Percentiles rank a stretch among this genome's conserved stretches.
Conservation (phyloP, 352 stramenopile genomes). For the Globisporangium lucens region DNA sequence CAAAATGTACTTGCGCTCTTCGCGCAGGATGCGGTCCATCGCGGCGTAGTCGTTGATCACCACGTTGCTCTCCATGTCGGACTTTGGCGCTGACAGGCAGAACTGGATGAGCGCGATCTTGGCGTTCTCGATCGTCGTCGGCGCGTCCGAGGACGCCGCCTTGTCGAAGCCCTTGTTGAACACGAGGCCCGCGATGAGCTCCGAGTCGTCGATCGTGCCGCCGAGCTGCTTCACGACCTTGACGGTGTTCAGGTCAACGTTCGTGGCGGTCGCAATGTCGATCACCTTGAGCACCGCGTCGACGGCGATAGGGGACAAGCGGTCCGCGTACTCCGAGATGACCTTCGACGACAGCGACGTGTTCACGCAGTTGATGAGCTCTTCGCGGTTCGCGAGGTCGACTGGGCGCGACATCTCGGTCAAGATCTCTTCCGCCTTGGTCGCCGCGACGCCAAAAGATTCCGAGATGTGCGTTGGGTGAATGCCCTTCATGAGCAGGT, state of each 20-base stretch:
- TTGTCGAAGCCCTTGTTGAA: conserved; percentile 96
- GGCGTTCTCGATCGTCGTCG: conserved; percentile 94
- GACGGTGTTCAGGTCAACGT: conserved; percentile 98
- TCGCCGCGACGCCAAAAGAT: conserved; percentile 92
- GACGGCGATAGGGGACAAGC: conserved; percentile 97
- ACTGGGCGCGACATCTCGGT: conserved; percentile 90
- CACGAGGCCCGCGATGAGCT: conserved; percentile 97
- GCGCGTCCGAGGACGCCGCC: conserved; percentile 44
- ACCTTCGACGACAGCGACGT: conserved; percentile 98
- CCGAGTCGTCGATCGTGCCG: conserved; percentile 99
- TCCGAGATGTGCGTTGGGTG: conserved; percentile 98
- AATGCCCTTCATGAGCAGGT: conserved; percentile 94
- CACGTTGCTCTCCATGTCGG: conserved; percentile 99
- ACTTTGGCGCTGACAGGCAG: conserved; percentile 98
- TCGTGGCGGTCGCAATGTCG: conserved; percentile 89
- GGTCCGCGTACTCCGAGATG: conserved; percentile 97
- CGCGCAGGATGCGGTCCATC: conserved; percentile 99
- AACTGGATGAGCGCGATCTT: conserved; percentile 99
- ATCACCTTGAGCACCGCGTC: conserved; percentile 98
- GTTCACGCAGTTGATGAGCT: conserved; percentile 96
- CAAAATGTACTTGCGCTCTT: conserved; percentile 99
- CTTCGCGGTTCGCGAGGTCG: conserved; percentile 91
- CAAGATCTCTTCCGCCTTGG: conserved; percentile 90
- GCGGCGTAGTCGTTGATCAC: conserved; percentile 99
- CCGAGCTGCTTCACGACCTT: conserved; percentile 98